Conservation (phyloP, 1,284 basidiomycete species). For the Papiliotrema terrestris region DNA sequence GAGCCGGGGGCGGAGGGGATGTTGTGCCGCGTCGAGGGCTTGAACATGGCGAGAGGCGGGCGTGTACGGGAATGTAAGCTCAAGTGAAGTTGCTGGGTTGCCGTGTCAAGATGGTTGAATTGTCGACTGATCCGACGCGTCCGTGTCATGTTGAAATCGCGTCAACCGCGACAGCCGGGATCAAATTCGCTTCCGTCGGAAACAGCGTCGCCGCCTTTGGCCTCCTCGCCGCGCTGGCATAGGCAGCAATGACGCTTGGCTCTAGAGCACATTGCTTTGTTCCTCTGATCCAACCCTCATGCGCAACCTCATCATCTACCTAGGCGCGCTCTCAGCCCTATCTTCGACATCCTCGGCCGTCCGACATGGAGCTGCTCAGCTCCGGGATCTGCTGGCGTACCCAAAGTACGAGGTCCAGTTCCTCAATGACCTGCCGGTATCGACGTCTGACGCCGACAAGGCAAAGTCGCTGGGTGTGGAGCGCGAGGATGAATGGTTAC, state of each 20-base stretch:
- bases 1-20: slow-evolving; percentile 13
- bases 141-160: background rate
- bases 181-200: background rate
- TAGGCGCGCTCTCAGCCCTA: slow-evolving; percentile 26
- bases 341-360: slow-evolving; percentile 8
- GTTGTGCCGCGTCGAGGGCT: slow-evolving; percentile 32
- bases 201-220: background rate
- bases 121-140: background rate
- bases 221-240: background rate
- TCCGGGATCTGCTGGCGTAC: slow-evolving; percentile 70
- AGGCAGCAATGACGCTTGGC: background rate
- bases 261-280: background rate
- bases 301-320: slow-evolving; percentile 32
- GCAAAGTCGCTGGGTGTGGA: slow-evolving; percentile 56
- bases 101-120: background rate
- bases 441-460: slow-evolving; percentile 65
- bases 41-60: slow-evolving; percentile 31
- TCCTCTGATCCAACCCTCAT: slow-evolving; percentile 3
- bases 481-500: slow-evolving; percentile 69
- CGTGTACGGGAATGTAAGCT: no score
- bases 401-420: slow-evolving; percentile 80
- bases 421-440: slow-evolving; percentile 72
- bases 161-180: background rate
- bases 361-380: slow-evolving; percentile 23
- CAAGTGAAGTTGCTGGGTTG: no score